phyloP scores from a whole-genome alignment of 73 alveolate species.

The Symbiodinium natans region DNA sequence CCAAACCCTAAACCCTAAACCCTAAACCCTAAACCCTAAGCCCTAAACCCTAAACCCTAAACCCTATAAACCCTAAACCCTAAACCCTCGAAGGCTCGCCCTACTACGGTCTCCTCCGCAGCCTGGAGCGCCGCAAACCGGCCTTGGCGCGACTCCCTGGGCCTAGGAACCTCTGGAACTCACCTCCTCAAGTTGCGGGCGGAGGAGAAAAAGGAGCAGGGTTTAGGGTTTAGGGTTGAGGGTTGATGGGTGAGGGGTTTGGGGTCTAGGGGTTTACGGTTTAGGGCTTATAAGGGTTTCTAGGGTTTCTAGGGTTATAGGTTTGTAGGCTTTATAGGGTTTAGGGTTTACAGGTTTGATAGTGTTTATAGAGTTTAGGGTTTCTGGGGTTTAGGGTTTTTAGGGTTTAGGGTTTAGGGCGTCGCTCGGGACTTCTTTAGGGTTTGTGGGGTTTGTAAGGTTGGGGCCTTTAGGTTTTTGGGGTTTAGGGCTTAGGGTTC shows the following conservation, averaged over 20 bases:
- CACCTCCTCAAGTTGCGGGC: not conserved
- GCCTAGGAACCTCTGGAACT: slow-evolving; percentile 41
- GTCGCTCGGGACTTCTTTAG: not conserved
- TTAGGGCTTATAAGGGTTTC: not conserved
- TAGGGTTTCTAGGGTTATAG: not conserved
- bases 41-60: not conserved
- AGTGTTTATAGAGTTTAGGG: too few relatives aligned
- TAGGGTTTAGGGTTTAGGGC: not conserved
- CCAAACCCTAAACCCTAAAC: not conserved
- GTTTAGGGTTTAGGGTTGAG: not conserved
- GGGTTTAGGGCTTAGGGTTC: too few relatives aligned
- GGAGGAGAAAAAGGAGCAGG: not conserved
- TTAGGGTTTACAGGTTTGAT: too few relatives aligned
- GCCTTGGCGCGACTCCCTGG: slow-evolving; percentile 65
- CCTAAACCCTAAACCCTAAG: not conserved
- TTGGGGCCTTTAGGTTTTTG: too few relatives aligned
- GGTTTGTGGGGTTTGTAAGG: too few relatives aligned
- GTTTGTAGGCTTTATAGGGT: not conserved
- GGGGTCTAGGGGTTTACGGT: too few relatives aligned
- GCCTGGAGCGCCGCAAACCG: slow-evolving; percentile 20
- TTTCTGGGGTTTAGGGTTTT: too few relatives aligned
- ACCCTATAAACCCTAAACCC: not conserved
- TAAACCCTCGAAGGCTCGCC: slow-evolving; percentile 39
- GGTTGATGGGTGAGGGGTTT: too few relatives aligned
- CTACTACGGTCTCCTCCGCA: slow-evolving; percentile 39